Percentiles rank a stretch among this genome's conserved stretches.
phyloP scores from a whole-genome alignment of 75 land plant genomes.

The Pinus tabuliformis region DNA sequence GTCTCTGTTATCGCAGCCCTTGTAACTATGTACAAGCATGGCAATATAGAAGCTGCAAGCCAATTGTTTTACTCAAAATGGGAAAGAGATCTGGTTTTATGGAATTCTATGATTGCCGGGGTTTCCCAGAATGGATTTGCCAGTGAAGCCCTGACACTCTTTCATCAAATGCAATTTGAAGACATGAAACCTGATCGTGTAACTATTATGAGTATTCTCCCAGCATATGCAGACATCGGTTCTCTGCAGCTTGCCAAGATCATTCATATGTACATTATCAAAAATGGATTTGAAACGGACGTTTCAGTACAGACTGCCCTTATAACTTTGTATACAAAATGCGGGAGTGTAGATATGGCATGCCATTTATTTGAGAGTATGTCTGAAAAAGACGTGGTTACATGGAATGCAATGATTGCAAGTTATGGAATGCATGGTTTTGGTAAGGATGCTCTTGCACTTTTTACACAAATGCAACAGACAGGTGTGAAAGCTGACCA shows the following conservation, averaged over 20 bases:
- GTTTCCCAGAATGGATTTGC: conserved; percentile 39
- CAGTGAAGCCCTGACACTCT: conserved; percentile 34
- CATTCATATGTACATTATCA: conserved; percentile 10
- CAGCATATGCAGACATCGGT: conserved; percentile 34
- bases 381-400: neutral
- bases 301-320: conserved; percentile 14
- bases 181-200: conserved; percentile 30
- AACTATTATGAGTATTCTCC: conserved; percentile 28
- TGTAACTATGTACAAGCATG: conserved; percentile 57
- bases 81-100: conserved; percentile 47
- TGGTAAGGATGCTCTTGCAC: neutral
- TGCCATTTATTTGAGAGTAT: neutral
- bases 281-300: conserved; percentile 11
- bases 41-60: conserved; percentile 29
- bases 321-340: conserved; percentile 18
- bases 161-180: conserved; percentile 25
- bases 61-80: conserved; percentile 32
- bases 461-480: neutral
- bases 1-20: neutral
- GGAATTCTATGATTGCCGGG: conserved; percentile 78
- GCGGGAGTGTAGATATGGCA: conserved; percentile 14
- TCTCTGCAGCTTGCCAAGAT: conserved; percentile 35
- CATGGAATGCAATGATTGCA: neutral
- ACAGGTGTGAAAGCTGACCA: neutral
- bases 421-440: neutral